phyloP scores from a whole-genome alignment of 2,329 filamentous ascomycete species.

The Fusarium sp. region DNA sequence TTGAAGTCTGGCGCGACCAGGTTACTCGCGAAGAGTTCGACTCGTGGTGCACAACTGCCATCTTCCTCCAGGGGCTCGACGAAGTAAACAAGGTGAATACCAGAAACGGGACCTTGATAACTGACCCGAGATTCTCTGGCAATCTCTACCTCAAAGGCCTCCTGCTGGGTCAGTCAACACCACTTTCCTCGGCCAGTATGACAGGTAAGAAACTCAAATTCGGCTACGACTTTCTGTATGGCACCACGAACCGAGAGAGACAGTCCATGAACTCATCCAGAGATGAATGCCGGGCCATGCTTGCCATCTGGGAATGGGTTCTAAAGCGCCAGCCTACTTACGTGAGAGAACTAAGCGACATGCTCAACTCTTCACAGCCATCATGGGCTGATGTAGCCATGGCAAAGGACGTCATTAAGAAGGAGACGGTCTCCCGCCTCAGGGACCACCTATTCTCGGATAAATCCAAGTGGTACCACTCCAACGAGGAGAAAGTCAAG shows the following conservation, averaged over 20 bases:
- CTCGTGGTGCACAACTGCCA: slow-evolving; percentile 16
- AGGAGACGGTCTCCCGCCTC: not conserved
- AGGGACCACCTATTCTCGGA: slow-evolving; percentile 17
- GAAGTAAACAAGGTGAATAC: slow-evolving; percentile 6
- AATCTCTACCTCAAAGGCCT: slow-evolving; percentile 29
- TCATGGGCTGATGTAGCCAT: slow-evolving; percentile 25
- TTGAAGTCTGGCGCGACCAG: not conserved
- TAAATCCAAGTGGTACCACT: slow-evolving; percentile 31
- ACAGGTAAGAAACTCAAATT: slow-evolving; percentile 24
- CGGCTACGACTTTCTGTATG: slow-evolving; percentile 28
- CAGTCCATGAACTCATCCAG: slow-evolving; percentile 2
- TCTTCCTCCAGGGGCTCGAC: slow-evolving; percentile 20
- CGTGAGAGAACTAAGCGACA: slow-evolving; percentile 10
- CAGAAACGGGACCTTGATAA: slow-evolving; percentile 15
- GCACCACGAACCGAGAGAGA: slow-evolving; percentile 9
- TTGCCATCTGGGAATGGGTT: slow-evolving; percentile 30
- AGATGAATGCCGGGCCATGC: slow-evolving; percentile 20
- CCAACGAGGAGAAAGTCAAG: slow-evolving; percentile 9
- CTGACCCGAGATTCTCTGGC: not conserved
- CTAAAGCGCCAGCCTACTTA: slow-evolving; percentile 12
- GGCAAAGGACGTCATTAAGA: not conserved
- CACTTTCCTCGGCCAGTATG: slow-evolving; percentile 6
- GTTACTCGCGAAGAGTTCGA: slow-evolving; percentile 22
- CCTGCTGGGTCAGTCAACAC: slow-evolving; percentile 4
- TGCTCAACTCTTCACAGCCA: slow-evolving; percentile 20